Conservation (phyloP, 2,329 filamentous ascomycete species). For the Phymatotrichopsis omnivora region DNA sequence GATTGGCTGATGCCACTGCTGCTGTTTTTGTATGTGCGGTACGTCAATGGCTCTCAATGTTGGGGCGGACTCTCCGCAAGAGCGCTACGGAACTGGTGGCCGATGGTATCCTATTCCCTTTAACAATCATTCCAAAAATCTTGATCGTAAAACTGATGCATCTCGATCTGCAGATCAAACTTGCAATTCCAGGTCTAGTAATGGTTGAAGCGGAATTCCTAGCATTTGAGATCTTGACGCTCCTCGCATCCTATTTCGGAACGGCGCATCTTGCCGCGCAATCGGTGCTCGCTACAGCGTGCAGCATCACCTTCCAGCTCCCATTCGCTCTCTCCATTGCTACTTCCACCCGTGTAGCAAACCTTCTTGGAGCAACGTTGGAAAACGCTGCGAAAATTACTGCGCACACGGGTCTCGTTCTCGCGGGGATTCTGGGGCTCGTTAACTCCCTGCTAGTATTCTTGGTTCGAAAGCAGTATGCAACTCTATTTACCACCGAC, state of each 20-base stretch:
- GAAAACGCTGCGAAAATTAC: constrained; percentile 69
- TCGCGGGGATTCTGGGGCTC: constrained; percentile 60
- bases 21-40: constrained; percentile 64
- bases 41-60: constrained; percentile 61
- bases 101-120: constrained; percentile 29
- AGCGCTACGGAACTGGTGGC: constrained; percentile 59
- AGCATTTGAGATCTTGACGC: constrained; percentile 60
- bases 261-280: constrained; percentile 67
- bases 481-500: constrained; percentile 68
- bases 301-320: constrained; percentile 75
- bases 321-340: constrained; percentile 88
- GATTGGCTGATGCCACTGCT: constrained; percentile 63
- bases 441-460: constrained; percentile 66
- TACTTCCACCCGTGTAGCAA: constrained; percentile 77
- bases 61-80: constrained; percentile 69
- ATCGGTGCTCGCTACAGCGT: constrained; percentile 68
- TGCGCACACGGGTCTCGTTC: constrained; percentile 46
- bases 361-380: constrained; percentile 78
- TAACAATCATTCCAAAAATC: background rate
- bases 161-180: constrained; percentile 47
- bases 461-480: constrained; percentile 60
- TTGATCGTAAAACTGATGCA: background rate
- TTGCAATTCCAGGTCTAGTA: constrained; percentile 78
- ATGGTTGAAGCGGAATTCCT: constrained; percentile 94
- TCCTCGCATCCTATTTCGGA: constrained; percentile 40